Base-by-base conservation (phyloP, 108 stramenopile genomes). In the Discostella pseudostelligera region DNA sequence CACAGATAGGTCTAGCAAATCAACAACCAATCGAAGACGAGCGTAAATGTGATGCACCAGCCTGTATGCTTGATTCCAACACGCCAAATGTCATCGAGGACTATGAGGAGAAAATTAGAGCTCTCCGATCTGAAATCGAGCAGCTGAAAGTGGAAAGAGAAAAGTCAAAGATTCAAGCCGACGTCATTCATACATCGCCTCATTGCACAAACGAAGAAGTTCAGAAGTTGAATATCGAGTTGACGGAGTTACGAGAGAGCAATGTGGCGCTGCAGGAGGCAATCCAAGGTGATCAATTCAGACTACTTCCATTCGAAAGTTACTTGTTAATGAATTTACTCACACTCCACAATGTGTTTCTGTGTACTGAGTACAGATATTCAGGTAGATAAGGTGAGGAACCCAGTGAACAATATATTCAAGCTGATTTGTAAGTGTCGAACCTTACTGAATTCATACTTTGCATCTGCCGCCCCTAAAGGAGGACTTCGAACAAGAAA, bases 401-500 rank as follows among this genome's bases (percentile, higher is more conserved):
- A 28, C 13, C 13, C 3, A 1, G 12, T 29, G 24, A 14, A 7
- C 24, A 26, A 6, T 11, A 6, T 5, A 13, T 53, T 14, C 26
- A 53, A 28, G 0, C 14, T 19, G 1, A 16, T 12, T 4, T 53
- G 32, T 5, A 5, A 3, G 32, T 32, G 3, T 32, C 3, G 32
- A 32, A 4, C 3, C 32, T 53, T 22, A 22, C 51, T 22, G 20
- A 50, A 50, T 3, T 22, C 6, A 22, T 8, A 22, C 22, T 50
- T 50, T 50, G 17, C n/a, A n/a, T n/a, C n/a, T n/a, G 10, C 49
- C 17, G 49, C 49, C 21, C 20, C 49, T 8, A 50, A 50, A 69
- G 39, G 68, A 69, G 50, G 68, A 69, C 26, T 36, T 69, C 1
- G 68, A 69, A 35, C 48, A 49, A 32, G 72, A 73, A 58, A 65